phyloP scores from a whole-genome alignment of 257 asterid genomes.

The Solanum tarijense region DNA sequence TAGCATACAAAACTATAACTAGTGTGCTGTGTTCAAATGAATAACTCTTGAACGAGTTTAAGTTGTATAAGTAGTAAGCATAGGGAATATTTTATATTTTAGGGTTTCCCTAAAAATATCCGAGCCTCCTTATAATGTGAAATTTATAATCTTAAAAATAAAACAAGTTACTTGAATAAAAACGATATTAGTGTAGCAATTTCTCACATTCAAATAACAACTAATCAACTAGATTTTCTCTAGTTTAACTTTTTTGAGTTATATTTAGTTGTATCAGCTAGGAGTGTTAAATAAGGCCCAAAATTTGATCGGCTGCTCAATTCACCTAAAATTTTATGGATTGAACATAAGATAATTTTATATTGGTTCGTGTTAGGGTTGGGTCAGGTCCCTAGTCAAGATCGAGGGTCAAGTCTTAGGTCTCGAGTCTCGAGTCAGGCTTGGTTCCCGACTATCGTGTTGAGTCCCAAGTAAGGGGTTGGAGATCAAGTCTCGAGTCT shows the following conservation, averaged over 20 bases:
- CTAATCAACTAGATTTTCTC: not conserved
- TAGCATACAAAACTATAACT: not conserved
- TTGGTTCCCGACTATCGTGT: not conserved
- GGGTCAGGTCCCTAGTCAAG: not conserved
- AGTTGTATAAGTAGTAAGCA: not conserved
- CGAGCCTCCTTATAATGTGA: accelerated
- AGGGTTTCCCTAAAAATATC: not conserved
- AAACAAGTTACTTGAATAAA: not conserved
- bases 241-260: not conserved
- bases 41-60: not conserved
- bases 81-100: not conserved
- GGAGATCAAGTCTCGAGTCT: not conserved
- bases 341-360: not conserved
- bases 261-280: not conserved
- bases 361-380: too few species aligned
- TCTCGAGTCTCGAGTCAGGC: not conserved
- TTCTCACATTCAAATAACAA: not conserved
- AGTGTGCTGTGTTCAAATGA: not conserved
- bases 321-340: not conserved
- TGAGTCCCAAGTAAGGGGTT: not conserved
- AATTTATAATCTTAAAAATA: not conserved
- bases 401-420: not conserved
- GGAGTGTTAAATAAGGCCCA: not conserved
- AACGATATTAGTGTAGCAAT: not conserved
- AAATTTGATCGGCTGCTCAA: not conserved